Conservation (phyloP, 2,329 filamentous ascomycete genomes). For the Rhytidhysteron rufulum region DNA sequence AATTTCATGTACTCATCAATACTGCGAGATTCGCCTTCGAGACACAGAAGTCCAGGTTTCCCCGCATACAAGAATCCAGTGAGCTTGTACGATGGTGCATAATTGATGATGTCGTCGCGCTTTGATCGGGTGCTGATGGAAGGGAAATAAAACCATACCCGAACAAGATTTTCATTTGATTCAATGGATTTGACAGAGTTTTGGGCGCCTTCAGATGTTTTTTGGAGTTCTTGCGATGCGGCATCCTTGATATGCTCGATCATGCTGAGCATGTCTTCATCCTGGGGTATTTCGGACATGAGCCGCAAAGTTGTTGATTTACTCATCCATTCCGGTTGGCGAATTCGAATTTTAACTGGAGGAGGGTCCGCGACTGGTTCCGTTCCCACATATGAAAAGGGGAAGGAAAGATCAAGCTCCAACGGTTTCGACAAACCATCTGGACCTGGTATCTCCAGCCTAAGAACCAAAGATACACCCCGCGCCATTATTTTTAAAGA, state of each 20-base stretch:
- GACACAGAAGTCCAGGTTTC: slow-evolving; percentile 54
- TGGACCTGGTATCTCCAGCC: no score
- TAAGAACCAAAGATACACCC: no score
- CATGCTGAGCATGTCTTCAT: slow-evolving; percentile 17
- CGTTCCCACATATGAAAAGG: no score
- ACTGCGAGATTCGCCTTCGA: slow-evolving; percentile 46
- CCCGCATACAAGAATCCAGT: slow-evolving; percentile 60
- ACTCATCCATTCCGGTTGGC: slow-evolving; percentile 22
- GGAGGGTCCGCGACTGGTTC: no score
- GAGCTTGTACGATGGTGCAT: slow-evolving; percentile 50
- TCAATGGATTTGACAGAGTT: neutral
- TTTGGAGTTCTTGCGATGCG: slow-evolving; percentile 5
- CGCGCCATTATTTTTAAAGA: no score
- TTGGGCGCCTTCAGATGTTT: neutral
- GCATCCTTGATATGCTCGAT: slow-evolving; percentile 20
- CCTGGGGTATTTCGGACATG: slow-evolving; percentile 6
- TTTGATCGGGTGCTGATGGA: slow-evolving; percentile 59
- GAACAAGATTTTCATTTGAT: slow-evolving; percentile 34
- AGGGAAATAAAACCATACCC: slow-evolving; percentile 63
- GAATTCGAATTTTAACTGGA: slow-evolving; percentile 20
- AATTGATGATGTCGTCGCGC: slow-evolving; percentile 53
- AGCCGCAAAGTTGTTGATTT: slow-evolving; percentile 16
- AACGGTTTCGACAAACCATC: no score
- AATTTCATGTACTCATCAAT: slow-evolving; percentile 60
- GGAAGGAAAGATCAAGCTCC: no score